Conservation (phyloP, 805 yeast genomes). For the Jamesozyma spencerorum region DNA sequence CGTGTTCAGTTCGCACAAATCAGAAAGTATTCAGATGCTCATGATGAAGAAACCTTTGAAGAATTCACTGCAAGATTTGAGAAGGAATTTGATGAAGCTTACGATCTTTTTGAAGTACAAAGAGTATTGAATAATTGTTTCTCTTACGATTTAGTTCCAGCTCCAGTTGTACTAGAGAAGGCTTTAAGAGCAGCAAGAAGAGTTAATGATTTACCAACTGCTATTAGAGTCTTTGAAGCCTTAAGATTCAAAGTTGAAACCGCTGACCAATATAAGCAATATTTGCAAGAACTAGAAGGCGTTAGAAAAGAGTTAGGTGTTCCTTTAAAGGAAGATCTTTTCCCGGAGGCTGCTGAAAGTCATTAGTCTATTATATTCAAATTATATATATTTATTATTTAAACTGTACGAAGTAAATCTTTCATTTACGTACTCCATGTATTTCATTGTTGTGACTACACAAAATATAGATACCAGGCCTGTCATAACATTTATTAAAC, state of each 20-base stretch:
- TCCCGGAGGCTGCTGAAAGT: constrained; percentile 28
- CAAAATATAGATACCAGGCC: too few relatives aligned
- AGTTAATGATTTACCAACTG: constrained; percentile 97
- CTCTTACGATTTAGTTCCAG: constrained; percentile 96
- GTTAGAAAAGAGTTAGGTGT: constrained; percentile 88
- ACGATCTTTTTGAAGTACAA: constrained; percentile 78
- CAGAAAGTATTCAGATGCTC: constrained; percentile 71
- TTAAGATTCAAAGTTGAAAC: constrained; percentile 93
- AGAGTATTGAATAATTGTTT: constrained; percentile 96
- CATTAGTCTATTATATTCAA: neutral
- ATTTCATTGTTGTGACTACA: too few relatives aligned
- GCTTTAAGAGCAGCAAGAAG: constrained; percentile 98
- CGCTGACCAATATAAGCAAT: constrained; percentile 88
- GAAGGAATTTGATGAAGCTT: constrained; percentile 91
- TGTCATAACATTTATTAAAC: too few relatives aligned
- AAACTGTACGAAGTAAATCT: too few relatives aligned
- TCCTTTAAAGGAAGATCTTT: constrained; percentile 86
- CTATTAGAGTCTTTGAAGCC: constrained; percentile 96
- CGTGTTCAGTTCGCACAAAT: constrained; percentile 11
- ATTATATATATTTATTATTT: neutral
- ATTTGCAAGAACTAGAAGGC: constrained; percentile 87
- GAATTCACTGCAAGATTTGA: constrained; percentile 87
- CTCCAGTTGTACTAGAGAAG: constrained; percentile 90
- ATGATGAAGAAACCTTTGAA: constrained; percentile 88
- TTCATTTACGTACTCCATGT: too few relatives aligned